Base-by-base conservation (phyloP, 306 rosid genomes). In the Cicer yamashitae region DNA sequence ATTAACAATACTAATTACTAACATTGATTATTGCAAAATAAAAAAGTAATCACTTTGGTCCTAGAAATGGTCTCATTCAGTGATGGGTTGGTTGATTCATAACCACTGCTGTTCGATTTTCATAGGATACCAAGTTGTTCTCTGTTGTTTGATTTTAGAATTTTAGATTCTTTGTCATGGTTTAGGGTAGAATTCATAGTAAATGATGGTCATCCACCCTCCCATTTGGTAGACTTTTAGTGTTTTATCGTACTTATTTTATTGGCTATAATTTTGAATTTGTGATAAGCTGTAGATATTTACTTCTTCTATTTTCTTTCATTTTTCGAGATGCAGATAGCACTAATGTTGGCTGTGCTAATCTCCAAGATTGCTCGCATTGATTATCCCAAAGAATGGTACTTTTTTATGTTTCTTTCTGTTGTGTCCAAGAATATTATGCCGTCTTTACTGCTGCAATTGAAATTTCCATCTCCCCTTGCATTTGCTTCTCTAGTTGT, bases 301-400 rank as follows among this genome's bases (percentile, higher is more conserved):
- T 48, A 82, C 80, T 80, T 20, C 62, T 58, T 59, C 17, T 64
- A 41, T 70, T 76, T 44, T 45, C 40, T 71, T 22, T 39, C 50
- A 57, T 71, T 86, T 76, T 77, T 60, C 6, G 40, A 66, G 80
- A 43, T 71, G 83, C 96, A 94, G 97, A 91, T 94, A 77, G 98
- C 98, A 76, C 71, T 62, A 80, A 86, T 87, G 87, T 77, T 91
- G 89, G 94, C 98, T 9, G 97, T 94, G 87, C 83, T 94, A 69
- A 86, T 94, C 70, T 94, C 98, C 78, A 91, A 91, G 85, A 90
- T 94, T 74, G 97, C 97, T 77, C 92, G 98, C 48, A 80, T 91
- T 77, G 98, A 94, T 86, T 91, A 94, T 82, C 98, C 98, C 58
- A 88, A 84, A 84, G 97, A 94, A 77, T 94, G 98, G 98, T 94